Conservation (phyloP, 176 grass and related monocot genomes). For the Triticum monococcum region DNA sequence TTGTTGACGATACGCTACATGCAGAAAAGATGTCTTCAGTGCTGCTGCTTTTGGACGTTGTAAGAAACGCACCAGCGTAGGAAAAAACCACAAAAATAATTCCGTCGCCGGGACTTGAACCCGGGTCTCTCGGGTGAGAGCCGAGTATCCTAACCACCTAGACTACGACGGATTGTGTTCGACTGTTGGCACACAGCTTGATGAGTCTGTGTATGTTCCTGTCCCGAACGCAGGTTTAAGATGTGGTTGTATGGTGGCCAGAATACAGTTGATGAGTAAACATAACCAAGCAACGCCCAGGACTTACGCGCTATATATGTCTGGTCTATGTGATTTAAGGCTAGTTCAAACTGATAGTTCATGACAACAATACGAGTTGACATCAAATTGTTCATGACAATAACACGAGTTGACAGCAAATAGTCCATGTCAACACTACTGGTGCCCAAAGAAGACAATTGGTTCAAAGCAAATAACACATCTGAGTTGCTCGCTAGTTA, state of each 20-base stretch:
- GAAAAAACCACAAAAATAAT: neutral
- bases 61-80: neutral
- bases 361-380: neutral
- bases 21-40: neutral
- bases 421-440: too few species aligned
- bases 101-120: conserved; percentile 75
- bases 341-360: neutral
- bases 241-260: too few species aligned
- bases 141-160: conserved; percentile 97
- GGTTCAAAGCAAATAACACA: too few species aligned
- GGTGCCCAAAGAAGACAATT: too few species aligned
- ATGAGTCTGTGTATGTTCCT: too few species aligned
- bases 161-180: conserved; percentile 53
- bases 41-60: neutral
- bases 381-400: too few species aligned
- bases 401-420: too few species aligned
- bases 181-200: too few species aligned
- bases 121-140: conserved; percentile 87
- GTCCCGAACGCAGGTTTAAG: neutral
- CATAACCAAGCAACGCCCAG: too few species aligned
- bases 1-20: neutral
- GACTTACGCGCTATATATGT: too few species aligned
- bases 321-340: neutral
- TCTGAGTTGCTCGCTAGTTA: too few species aligned
- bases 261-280: too few species aligned